Evolutionary conservation across 306 rosid species (phyloP), one percentile per base, ranked within the genome.

Genomic region (Arachis hypogaea): DNA sequence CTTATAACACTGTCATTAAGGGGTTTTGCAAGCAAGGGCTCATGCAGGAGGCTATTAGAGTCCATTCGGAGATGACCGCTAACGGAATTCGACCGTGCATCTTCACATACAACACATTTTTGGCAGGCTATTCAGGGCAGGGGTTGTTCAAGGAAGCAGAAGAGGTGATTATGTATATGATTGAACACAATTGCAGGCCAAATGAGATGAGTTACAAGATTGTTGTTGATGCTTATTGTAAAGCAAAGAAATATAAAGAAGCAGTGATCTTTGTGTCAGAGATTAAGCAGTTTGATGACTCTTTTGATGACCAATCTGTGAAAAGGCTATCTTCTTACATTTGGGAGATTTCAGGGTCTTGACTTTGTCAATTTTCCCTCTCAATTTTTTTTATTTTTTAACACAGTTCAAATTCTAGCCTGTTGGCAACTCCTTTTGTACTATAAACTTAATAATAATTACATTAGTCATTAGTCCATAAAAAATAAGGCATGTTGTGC

Each of bases 1-100:
- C 98, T 42, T 95, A 88, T 57, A 94, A 92, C 79, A 92, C 94
- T 46, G 87, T 88, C 79, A 88, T 95, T 64, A 95, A 92, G 78
- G 98, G 89, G 10, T 95, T 94, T 79, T 95, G 99, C 87, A 86
- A 75, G 83, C 87, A 79, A 80, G 93, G 99, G 73, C 90, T 89
- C 8, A 83, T 92, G 92, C 95, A 90, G 74, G 98, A 95, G 82
- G 96, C 97, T 11, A 79, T 95, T 41, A 82, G 99, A 82, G 78
- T 78, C 80, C 86, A 92, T 72, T 83, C 90, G 0, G 97, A 90
- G 82, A 95, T 95, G 98, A 92, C 84, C 41, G 9, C 84, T 14
- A 78, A 78, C 5, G 97, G 98, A 63, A 85, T 95, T 80, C 84
- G 86, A 69, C 98, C 99, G 0, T 92, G 97, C 49, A 81, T 90